Base-by-base conservation (phyloP, 805 yeast species). In the Candida lessepsii region DNA sequence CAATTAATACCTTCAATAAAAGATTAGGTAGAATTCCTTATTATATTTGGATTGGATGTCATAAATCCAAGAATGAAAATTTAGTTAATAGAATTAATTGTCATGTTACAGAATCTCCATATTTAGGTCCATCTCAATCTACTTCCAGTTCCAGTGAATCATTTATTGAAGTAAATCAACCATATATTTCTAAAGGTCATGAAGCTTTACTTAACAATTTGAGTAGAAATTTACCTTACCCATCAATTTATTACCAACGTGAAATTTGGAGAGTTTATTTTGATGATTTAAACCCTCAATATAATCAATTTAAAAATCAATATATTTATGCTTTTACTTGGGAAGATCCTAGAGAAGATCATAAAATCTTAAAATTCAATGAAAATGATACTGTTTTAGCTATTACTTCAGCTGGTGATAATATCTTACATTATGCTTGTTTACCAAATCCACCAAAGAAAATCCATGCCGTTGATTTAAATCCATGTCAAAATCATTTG, bases 271-370 rank as follows among this genome's bases (percentile, higher is more conserved):
- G 95, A 54, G 88, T 85, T 29, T 86, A 80, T 63, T 86, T 80
- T 53, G 88, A 86, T 58, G 91, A 83, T 53, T 58, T 79, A 48
- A 76, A 77, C 53, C 79, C 83, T 6, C 74, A 75, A 49, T 82
- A 82, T 56, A 75, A 73, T 36, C 89, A 84, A 59, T 86, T 86
- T 67, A 78, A 76, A 44, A 74, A 83, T 54, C 89, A 86, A 63
- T 86, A 84, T 59, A 86, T 86, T 45, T 86, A 86, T 56, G 90
- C 95, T 4, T 86, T 86, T 61, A 86, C 95, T 5, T 86, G 95
- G 95, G 95, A 86, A 61, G 95, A 86, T 56, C 95, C 95, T 21
- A 73, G 83, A 41, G 93, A 84, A 63, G 95, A 86, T 64, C 76
- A 78, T 45, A 71, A 71, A 36, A 81, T 86, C 41, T 69, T 86